phyloP scores from a whole-genome alignment of 495 filamentous ascomycete genomes.

The Baudoinia panamericana region DNA sequence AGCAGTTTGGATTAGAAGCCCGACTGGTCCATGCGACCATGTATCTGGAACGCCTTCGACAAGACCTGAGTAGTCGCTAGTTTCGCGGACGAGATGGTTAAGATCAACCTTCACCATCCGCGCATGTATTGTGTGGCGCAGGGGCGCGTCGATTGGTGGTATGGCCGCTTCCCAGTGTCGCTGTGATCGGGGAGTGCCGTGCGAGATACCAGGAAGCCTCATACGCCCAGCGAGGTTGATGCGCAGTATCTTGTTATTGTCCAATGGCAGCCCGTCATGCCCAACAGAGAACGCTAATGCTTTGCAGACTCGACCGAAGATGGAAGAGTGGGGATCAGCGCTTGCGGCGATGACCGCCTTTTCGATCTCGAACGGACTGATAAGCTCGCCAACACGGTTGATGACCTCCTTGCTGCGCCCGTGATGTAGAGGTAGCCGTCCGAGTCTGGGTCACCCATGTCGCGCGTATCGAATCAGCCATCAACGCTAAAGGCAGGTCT shows the following conservation, averaged over 20 bases:
- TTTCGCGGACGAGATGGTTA: not conserved
- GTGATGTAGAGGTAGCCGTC: slow-evolving; percentile 67
- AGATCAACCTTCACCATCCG: not conserved
- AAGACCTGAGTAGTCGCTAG: not conserved
- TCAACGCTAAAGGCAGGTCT: slow-evolving; percentile 28
- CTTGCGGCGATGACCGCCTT: slow-evolving; percentile 20
- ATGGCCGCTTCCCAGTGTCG: slow-evolving; percentile 30
- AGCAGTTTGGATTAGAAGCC: slow-evolving; percentile 1
- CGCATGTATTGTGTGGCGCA: slow-evolving; percentile 20
- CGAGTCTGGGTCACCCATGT: slow-evolving; percentile 36
- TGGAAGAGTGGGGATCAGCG: slow-evolving; percentile 23
- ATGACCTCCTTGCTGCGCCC: slow-evolving; percentile 76
- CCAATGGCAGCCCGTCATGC: slow-evolving; percentile 29
- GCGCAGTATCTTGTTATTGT: slow-evolving; percentile 36
- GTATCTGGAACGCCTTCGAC: not conserved
- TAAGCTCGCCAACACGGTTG: slow-evolving; percentile 75
- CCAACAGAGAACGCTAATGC: slow-evolving; percentile 34
- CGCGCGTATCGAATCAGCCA: slow-evolving; percentile 40
- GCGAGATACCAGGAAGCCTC: slow-evolving; percentile 24
- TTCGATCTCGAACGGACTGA: slow-evolving; percentile 41
- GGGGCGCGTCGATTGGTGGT: slow-evolving; percentile 28
- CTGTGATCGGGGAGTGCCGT: slow-evolving; percentile 22
- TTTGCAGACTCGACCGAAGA: slow-evolving; percentile 28
- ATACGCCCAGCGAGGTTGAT: slow-evolving; percentile 32
- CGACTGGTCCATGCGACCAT: not conserved